Percentiles rank a stretch among this genome's conserved stretches.
Conservation (phyloP, 768 basidiomycete species). For the Podaxis rugospora region DNA sequence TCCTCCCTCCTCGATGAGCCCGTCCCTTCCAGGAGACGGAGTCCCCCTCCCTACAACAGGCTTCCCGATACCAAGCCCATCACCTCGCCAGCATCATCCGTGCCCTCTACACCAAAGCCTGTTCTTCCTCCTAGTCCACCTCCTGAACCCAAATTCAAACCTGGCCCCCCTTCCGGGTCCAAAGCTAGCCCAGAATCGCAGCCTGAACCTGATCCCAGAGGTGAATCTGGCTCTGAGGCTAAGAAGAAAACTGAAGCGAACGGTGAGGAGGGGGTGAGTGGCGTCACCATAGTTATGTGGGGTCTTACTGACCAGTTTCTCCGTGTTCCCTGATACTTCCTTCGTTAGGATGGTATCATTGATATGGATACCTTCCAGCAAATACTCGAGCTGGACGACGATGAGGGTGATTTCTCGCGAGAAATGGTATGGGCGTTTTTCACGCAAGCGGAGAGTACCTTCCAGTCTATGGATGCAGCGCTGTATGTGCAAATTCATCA, state of each 20-base stretch:
- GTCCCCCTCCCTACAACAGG: slow-evolving; percentile 11
- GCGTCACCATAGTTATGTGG: no score
- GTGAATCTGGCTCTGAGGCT: not conserved
- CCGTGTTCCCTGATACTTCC: not conserved
- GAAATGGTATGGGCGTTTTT: slow-evolving; percentile 82
- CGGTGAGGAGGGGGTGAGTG: slow-evolving; percentile 5
- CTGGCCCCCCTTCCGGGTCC: not conserved
- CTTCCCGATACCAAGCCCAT: slow-evolving; percentile 8
- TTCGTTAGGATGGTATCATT: slow-evolving; percentile 37
- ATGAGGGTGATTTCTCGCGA: slow-evolving; percentile 65
- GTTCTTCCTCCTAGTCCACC: not conserved
- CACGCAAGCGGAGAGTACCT: slow-evolving; percentile 71
- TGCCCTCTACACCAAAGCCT: slow-evolving; percentile 13
- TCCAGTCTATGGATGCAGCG: slow-evolving; percentile 70
- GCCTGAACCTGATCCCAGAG: not conserved
- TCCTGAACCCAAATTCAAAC: not conserved
- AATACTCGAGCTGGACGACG: slow-evolving; percentile 90
- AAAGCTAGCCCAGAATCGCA: not conserved
- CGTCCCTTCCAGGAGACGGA: slow-evolving; percentile 10
- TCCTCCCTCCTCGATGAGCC: slow-evolving; percentile 16
- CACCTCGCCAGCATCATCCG: not conserved
- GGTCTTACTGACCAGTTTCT: not conserved
- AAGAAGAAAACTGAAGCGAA: not conserved
- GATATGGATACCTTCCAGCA: slow-evolving; percentile 82
- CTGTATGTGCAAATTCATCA: slow-evolving; percentile 52